Evolutionary conservation across 2,329 filamentous ascomycete species (phyloP).

Genomic region (Sarocladium brachiariae): DNA sequence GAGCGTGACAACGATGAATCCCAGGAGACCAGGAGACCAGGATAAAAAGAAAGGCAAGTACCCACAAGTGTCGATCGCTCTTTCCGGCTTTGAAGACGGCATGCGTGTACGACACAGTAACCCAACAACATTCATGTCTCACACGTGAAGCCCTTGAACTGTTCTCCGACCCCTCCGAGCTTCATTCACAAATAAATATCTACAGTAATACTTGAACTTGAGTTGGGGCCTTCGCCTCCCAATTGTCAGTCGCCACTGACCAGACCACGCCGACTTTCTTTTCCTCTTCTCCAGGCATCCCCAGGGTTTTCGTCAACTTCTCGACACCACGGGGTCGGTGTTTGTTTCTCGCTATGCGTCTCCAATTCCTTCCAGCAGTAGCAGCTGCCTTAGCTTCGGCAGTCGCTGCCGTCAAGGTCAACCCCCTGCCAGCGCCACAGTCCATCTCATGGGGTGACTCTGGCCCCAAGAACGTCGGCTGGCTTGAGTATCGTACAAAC

Average conservation of each 20-base stretch:
- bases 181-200: neutral
- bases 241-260: neutral
- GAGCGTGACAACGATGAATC: too few species aligned
- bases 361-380: conserved; percentile 10
- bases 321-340: neutral
- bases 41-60: neutral
- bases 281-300: neutral
- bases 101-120: too few species aligned
- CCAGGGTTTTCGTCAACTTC: neutral
- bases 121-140: neutral
- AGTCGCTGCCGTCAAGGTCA: conserved; percentile 18
- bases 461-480: conserved; percentile 16
- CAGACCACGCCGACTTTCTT: neutral
- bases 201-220: too few species aligned
- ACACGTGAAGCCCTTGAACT: neutral
- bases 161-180: neutral
- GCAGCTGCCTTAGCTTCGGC: conserved; percentile 10
- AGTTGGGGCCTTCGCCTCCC: too few species aligned
- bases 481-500: conserved; percentile 15
- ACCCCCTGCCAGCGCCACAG: conserved; percentile 21
- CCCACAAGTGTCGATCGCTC: conserved; percentile 8
- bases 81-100: neutral
- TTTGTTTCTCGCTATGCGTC: conserved; percentile 9
- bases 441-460: conserved; percentile 19
- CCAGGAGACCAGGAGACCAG: neutral